Evolutionary conservation across 2,329 filamentous ascomycete genomes (phyloP), one percentile per base, ranked within the genome.

Genomic region (Seiridium unicorne): DNA sequence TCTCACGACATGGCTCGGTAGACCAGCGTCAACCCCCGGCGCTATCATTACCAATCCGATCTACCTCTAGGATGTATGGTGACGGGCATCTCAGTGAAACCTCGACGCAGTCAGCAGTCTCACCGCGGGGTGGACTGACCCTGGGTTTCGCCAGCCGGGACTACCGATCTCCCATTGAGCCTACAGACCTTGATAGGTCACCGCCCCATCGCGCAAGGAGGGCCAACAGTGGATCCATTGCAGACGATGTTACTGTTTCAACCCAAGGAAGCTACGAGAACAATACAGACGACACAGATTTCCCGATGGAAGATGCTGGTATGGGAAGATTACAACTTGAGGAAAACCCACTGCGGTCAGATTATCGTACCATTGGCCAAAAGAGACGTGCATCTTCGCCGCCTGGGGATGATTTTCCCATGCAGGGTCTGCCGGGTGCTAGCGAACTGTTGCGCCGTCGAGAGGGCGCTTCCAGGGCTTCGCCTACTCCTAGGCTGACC

Each of bases 331-430:
- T 84, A 7, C 78, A 80, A 26, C 76, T 83, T 26, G 82, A 85
- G 51, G 82, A 82, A 54, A 62, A 69, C 6, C 70, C 66, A 49
- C 72, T 63, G 56, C 67, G 70, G 34, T 46, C 59, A 3, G 76
- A 78, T 34, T 76, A 73, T 62, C 74, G 80, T 47, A 70, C 77
- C 2, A 68, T 72, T 7, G 81, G 83, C 5, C 79, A 80, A 61
- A 87, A 87, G 72, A 79, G 84, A 51, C 77, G 84, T 44, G 84
- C 84, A 2, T 83, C 82, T 0, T 86, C 83, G 34, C 83, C 84
- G 1, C 80, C 78, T 0, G 73, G 76, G 3, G 81, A 82, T 9
- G 82, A 84, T 35, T 69, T 76, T 5, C 66, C 75, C 18, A 65
- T 77, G n/a, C 74, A 75, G 59, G 72, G 68, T 13, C 69, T 78